Conservation (phyloP, 2,329 filamentous ascomycete species). For the Drechslerella stenobrocha region DNA sequence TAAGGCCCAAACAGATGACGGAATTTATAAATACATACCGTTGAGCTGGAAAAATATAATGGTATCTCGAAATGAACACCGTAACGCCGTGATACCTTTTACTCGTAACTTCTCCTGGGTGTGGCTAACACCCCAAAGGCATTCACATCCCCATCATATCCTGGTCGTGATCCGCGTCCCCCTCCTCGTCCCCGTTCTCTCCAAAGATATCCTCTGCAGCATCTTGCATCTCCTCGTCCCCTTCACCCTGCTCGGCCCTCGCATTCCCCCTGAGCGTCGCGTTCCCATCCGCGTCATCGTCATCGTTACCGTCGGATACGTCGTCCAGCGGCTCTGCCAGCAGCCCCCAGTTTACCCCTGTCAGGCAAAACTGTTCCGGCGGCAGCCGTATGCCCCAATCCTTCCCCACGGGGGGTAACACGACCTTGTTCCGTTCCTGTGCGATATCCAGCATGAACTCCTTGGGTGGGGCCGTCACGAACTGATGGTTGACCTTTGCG, state of each 20-base stretch:
- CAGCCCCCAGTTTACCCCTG: constrained; percentile 68
- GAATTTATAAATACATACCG: constrained; percentile 42
- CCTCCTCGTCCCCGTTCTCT: constrained; percentile 41
- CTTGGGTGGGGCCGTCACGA: constrained; percentile 66
- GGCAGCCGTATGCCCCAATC: constrained; percentile 71
- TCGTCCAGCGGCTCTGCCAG: constrained; percentile 61
- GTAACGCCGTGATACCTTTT: constrained; percentile 32
- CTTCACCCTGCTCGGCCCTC: constrained; percentile 57
- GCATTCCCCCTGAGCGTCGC: constrained; percentile 52
- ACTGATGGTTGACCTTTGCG: constrained; percentile 65
- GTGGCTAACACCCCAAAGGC: not conserved
- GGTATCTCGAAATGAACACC: constrained; percentile 28
- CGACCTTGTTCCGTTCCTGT: constrained; percentile 68
- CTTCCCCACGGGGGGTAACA: constrained; percentile 66
- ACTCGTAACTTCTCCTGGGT: no score
- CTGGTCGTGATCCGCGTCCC: constrained; percentile 42
- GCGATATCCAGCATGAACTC: constrained; percentile 78
- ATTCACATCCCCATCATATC: constrained; percentile 41
- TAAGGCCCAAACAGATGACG: not conserved
- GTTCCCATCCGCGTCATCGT: constrained; percentile 57
- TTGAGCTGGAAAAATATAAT: constrained; percentile 4
- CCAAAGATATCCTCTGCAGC: constrained; percentile 39
- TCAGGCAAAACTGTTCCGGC: constrained; percentile 70
- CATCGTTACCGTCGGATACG: constrained; percentile 57
- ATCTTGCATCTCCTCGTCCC: constrained; percentile 55